Conservation (phyloP, 2,329 filamentous ascomycete species). For the Cercospora sesami region DNA sequence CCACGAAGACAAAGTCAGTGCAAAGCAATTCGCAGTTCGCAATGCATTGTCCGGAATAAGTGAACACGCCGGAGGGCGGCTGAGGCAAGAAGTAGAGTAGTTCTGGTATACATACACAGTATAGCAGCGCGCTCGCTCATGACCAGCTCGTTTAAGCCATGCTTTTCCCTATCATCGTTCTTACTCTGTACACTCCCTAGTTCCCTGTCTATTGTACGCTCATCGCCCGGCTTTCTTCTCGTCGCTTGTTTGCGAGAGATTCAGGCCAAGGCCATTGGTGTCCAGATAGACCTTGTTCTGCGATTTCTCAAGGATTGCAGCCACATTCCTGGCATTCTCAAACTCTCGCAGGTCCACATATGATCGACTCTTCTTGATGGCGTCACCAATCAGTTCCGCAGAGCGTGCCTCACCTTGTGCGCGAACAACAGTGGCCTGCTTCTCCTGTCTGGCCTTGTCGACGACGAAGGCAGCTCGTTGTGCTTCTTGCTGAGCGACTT, state of each 20-base stretch:
- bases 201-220: background rate
- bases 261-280: constrained; percentile 83
- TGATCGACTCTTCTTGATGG: constrained; percentile 98
- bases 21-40: background rate
- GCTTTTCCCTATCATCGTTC: background rate
- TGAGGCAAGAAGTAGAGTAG: constrained; percentile 17
- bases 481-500: constrained; percentile 81
- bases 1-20: background rate
- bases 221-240: constrained; percentile 21
- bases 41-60: background rate
- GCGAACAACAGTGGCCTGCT: constrained; percentile 97
- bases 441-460: constrained; percentile 98
- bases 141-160: constrained; percentile 1
- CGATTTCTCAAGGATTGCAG: constrained; percentile 81
- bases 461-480: constrained; percentile 96
- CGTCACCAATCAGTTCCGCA: constrained; percentile 95
- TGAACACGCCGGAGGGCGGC: background rate
- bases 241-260: constrained; percentile 58
- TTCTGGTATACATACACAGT: constrained; percentile 17
- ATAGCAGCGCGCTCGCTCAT: constrained; percentile 1
- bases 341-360: constrained; percentile 98
- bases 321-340: constrained; percentile 90
- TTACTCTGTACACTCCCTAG: constrained; percentile 1
- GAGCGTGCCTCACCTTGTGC: constrained; percentile 98
- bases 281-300: constrained; percentile 95